Evolutionary conservation across 257 asterid species (phyloP).

Genomic region (Solanum paucissectum): DNA sequence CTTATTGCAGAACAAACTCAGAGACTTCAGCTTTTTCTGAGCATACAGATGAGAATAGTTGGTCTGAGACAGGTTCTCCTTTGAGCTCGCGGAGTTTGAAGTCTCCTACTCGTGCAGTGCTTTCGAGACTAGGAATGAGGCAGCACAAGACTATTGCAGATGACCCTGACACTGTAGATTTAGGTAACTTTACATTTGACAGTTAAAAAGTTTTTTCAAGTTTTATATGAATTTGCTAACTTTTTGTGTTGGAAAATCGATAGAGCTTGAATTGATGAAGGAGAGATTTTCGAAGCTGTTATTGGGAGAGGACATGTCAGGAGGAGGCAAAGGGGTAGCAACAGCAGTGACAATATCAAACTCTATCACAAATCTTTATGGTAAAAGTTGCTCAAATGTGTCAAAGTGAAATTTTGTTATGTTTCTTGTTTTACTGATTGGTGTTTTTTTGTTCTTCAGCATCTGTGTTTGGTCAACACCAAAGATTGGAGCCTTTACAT

Average conservation of each 20-base stretch:
- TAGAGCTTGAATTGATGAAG: constrained; percentile 87
- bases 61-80: constrained; percentile 43
- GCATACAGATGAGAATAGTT: constrained; percentile 48
- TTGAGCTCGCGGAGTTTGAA: constrained; percentile 56
- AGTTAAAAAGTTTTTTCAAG: neutral
- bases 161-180: constrained; percentile 26
- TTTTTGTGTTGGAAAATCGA: neutral
- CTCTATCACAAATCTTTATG: constrained; percentile 83
- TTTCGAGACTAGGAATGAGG: constrained; percentile 59
- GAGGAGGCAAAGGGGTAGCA: constrained; percentile 81
- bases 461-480: constrained; percentile 73
- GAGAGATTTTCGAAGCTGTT: constrained; percentile 78
- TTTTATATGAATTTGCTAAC: neutral
- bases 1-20: constrained; percentile 53
- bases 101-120: constrained; percentile 55
- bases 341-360: constrained; percentile 77
- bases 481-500: constrained; percentile 63
- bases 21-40: constrained; percentile 59
- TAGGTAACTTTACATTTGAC: constrained; percentile 27
- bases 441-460: constrained; percentile 31
- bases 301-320: constrained; percentile 93
- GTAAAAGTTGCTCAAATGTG: constrained; percentile 13
- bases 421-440: neutral
- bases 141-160: constrained; percentile 44
- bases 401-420: neutral